Base-by-base conservation (phyloP, 2,329 filamentous ascomycete species). In the Cercospora sesami region DNA sequence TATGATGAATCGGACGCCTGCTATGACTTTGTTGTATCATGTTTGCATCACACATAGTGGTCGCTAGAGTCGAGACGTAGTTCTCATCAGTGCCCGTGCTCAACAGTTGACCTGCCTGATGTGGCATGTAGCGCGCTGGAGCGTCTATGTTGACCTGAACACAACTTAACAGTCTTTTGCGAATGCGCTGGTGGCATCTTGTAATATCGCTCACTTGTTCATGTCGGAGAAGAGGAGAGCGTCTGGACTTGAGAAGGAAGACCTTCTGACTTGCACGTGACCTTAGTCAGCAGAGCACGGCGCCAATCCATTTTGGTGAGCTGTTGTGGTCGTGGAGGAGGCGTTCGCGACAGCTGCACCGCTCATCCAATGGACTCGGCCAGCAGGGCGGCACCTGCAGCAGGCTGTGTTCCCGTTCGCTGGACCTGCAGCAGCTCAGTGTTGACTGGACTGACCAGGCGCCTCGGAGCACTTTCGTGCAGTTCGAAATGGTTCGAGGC, bases 331-430 rank as follows among this genome's bases (percentile, higher is more conserved):
- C 12, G 14, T n/a, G 33, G 31, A n/a, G 39, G 36, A 42, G 55
- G 60, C 30, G 57, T 65, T 63, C 66, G 63, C 69, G 30, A 63
- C 64, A 68, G 39, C 69, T 69, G 69, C 64, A 71, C 21, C 64
- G 68, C 67, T 65, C 67, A 48, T 39, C 69, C 67, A 69, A 64
- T 71, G 63, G 65, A 61, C 57, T 14, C 58, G 55, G 18, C 33
- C 16, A 39, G 42, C 57, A 55, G 12, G 21, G 51, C 48, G 14
- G 65, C 53, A 57, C 62, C 66, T 68, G 66, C 69, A 66, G 66
- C 69, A 45, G 57, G 62, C 23, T 21, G 48, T 48, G 30, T 36
- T 66, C 63, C 66, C 18, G 68, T 70, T 67, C 60, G 68, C 42
- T 36, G 66, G 63, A 70, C 66, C 66, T 70, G 66, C 68, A 68